Evolutionary conservation across 2,329 filamentous ascomycete genomes (phyloP).

Genomic region (Paecilomyces sp.): DNA sequence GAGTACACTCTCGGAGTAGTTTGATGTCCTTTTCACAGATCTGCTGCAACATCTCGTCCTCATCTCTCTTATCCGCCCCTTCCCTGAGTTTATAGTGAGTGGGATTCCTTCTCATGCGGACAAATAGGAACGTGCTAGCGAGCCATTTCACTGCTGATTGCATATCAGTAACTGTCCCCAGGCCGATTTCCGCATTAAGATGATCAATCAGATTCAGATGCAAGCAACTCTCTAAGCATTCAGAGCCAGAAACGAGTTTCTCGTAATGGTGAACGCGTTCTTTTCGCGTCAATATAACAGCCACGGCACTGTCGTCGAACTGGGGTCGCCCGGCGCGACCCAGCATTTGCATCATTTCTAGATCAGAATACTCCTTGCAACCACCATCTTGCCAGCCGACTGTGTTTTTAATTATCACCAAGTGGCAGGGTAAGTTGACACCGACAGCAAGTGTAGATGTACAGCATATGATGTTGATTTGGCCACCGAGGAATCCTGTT

Average conservation of each 20-base stretch:
- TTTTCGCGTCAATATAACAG: conserved; percentile 71
- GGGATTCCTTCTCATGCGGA: conserved; percentile 66
- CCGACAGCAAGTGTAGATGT: conserved; percentile 80
- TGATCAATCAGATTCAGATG: conserved; percentile 77
- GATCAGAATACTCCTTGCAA: conserved; percentile 66
- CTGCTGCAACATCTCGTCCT: conserved; percentile 59
- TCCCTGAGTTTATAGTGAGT: conserved; percentile 60
- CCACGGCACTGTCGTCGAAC: conserved; percentile 68
- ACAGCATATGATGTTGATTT: conserved; percentile 77
- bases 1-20: conserved; percentile 52
- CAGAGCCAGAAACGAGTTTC: conserved; percentile 64
- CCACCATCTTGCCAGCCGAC: conserved; percentile 55
- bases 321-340: conserved; percentile 77
- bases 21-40: conserved; percentile 65
- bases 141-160: conserved; percentile 67
- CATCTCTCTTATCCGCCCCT: conserved; percentile 40
- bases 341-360: conserved; percentile 88
- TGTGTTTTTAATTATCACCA: conserved; percentile 78
- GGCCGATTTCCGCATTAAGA: conserved; percentile 73
- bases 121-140: conserved; percentile 67
- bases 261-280: conserved; percentile 61
- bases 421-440: conserved; percentile 75
- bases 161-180: conserved; percentile 63
- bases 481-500: conserved; percentile 58
- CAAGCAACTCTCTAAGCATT: conserved; percentile 68